Base-by-base conservation (phyloP, 768 basidiomycete species). In the Chalciporus pseudorubinellus region DNA sequence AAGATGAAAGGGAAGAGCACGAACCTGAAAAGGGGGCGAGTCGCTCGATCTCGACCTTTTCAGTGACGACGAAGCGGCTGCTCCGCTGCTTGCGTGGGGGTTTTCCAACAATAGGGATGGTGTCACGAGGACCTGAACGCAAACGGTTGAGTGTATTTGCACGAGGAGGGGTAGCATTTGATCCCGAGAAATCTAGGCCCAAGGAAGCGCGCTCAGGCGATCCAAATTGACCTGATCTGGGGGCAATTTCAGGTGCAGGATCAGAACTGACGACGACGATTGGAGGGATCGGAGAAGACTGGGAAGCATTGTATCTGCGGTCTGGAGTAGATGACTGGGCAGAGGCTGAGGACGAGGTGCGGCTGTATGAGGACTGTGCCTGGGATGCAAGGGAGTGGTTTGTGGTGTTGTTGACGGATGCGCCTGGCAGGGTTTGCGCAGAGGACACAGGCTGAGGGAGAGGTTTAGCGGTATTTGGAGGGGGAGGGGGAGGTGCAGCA, bases 51-150 rank as follows among this genome's bases (percentile, higher is more conserved):
- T 98, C 95, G 33, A 97, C 92, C 74, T 85, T 92, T 74, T 98
- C 97, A 2, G 90, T 90, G 53, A 95, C 89, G 44, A 98, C 88
- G 63, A 99, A 98, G 55, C 97, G 83, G 66, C 91, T 94, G 74
- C 94, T 98, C 59, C 95, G 82, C 72, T 99, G 97, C 70, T 98
- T 99, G 62, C 95, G 84, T 21, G 97, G 93, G 19, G 93, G 94
- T 65, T 98, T 98, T 28, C 93, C 94, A 13, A 91, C 86, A 62
- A 95, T 90, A 39, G 95, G 93, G 52, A 98, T 98, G 39, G 92
- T 98, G 70, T 98, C 97, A 72, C 94, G 97, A 48, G 94, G 92
- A 16, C 83, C 84, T 39, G 84, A 80, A 52, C 90, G 81, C 48
- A 92, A 81, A 59, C 91, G 85, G 62, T 81, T 84, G 57, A 90